These are phyloP conservation scores for Passiflora organensis DNA, from an alignment of 345 rosid species.

Conservation along the genomic window DNA sequence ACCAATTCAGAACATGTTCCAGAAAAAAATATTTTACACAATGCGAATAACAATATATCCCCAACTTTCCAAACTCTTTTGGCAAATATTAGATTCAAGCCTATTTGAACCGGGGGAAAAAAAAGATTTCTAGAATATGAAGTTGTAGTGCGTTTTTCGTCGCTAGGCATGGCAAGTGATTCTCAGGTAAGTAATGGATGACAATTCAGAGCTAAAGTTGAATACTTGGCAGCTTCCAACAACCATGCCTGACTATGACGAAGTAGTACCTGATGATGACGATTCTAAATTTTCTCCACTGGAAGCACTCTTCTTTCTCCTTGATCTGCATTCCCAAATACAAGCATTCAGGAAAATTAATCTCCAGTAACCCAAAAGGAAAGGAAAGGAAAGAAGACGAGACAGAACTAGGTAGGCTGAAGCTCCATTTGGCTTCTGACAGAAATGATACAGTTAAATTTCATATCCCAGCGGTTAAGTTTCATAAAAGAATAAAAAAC, in stretches of 20 bases:
- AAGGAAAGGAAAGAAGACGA: not conserved
- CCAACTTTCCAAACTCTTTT: too few relatives aligned
- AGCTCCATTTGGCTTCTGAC: too few relatives aligned
- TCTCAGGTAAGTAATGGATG: too few relatives aligned
- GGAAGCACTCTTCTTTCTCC: conserved; percentile 78
- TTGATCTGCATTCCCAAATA: conserved; percentile 51
- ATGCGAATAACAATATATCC: too few relatives aligned
- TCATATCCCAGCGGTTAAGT: too few relatives aligned
- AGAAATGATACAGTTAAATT: too few relatives aligned
- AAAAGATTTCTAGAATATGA: not conserved
- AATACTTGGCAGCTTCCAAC: too few relatives aligned
- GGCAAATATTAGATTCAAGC: too few relatives aligned
- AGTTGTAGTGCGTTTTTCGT: not conserved
- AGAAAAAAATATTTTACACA: too few relatives aligned
- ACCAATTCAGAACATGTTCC: too few relatives aligned
- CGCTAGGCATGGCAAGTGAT: not conserved
- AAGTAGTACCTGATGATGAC: conserved; percentile 49
- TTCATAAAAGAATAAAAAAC: too few relatives aligned
- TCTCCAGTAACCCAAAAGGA: not conserved
- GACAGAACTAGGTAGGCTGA: not conserved
- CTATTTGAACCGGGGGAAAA: too few relatives aligned
- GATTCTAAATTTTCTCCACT: conserved; percentile 77
- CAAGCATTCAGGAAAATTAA: not conserved
- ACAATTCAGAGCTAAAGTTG: not conserved
- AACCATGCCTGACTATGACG: not conserved